These are phyloP conservation scores for Coemansia sp. DNA, from an alignment of 192 early-diverging fungal genomes.

Conservation along the genomic window DNA sequence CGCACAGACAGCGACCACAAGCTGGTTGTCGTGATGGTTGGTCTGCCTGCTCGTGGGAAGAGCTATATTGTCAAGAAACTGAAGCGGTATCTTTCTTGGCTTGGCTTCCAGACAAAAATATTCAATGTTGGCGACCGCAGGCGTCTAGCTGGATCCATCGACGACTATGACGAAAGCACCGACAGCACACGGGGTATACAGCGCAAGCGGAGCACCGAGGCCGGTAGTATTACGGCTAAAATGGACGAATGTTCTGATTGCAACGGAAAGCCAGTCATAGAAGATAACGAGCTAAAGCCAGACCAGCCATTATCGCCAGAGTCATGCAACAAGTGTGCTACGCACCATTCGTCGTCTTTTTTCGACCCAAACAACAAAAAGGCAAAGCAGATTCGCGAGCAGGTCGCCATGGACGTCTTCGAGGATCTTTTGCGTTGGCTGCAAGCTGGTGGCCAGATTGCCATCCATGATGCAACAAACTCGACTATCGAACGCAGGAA, in stretches of 20 bases:
- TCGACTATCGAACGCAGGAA: constrained; percentile 80
- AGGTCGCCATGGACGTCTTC: constrained; percentile 85
- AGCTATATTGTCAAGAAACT: constrained; percentile 96
- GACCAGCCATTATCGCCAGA: constrained; percentile 4
- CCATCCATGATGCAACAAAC: constrained; percentile 95
- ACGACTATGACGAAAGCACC: constrained; percentile 18
- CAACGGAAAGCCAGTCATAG: not conserved
- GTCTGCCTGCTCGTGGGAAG: constrained; percentile 94
- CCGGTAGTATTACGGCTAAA: not conserved
- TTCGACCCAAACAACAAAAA: constrained; percentile 89
- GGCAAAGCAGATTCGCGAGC: constrained; percentile 76
- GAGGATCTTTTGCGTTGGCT: constrained; percentile 93
- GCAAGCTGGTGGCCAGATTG: constrained; percentile 82
- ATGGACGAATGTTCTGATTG: constrained; percentile 28
- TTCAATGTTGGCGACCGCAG: constrained; percentile 96
- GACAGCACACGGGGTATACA: not conserved
- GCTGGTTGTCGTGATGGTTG: constrained; percentile 95
- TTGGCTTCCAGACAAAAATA: constrained; percentile 77
- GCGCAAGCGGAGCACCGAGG: not conserved
- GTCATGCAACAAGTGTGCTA: constrained; percentile 33
- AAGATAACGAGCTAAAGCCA: not conserved
- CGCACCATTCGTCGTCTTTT: constrained; percentile 79
- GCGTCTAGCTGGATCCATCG: constrained; percentile 60
- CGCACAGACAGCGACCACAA: constrained; percentile 79
- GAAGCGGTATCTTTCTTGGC: constrained; percentile 80